Conservation (phyloP, 208 protist species). For the Crithidia fasciculata region DNA sequence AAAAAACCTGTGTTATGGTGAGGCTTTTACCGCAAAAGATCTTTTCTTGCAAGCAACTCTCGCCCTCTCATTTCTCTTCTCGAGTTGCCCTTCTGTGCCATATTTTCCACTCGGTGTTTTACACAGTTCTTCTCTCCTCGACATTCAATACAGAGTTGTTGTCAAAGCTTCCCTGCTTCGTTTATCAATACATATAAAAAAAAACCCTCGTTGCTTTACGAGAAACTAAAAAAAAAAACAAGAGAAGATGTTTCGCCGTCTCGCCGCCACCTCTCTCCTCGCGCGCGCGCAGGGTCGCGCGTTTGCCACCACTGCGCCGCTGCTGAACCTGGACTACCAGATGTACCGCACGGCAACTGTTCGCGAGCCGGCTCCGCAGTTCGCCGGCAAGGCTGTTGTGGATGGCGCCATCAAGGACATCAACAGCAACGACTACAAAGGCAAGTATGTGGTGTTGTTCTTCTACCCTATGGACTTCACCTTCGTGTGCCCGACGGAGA, state of each 20-base stretch:
- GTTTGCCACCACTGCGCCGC: constrained; percentile 51
- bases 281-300: constrained; percentile 33
- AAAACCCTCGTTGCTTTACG: constrained; percentile 8
- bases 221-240: constrained; percentile 22
- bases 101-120: too few relatives aligned
- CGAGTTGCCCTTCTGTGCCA: too few relatives aligned
- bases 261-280: constrained; percentile 36
- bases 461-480: constrained; percentile 98
- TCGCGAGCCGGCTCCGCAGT: constrained; percentile 89
- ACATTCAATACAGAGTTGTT: too few relatives aligned
- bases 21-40: too few relatives aligned
- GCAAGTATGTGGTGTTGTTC: constrained; percentile 95
- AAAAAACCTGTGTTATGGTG: too few relatives aligned
- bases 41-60: too few relatives aligned
- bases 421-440: constrained; percentile 90
- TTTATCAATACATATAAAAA: constrained; percentile 1
- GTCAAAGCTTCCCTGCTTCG: too few relatives aligned
- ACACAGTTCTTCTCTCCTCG: too few relatives aligned
- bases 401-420: constrained; percentile 94
- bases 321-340: constrained; percentile 85
- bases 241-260: constrained; percentile 68
- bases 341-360: constrained; percentile 82
- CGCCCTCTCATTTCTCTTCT: too few relatives aligned
- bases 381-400: constrained; percentile 94
- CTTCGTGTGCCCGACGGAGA: constrained; percentile 98